A percentile compares a stretch with the other conserved stretches of the same genome.
phyloP scores from a whole-genome alignment of 2,329 filamentous ascomycete genomes.

The Dothideomycetes sp. region DNA sequence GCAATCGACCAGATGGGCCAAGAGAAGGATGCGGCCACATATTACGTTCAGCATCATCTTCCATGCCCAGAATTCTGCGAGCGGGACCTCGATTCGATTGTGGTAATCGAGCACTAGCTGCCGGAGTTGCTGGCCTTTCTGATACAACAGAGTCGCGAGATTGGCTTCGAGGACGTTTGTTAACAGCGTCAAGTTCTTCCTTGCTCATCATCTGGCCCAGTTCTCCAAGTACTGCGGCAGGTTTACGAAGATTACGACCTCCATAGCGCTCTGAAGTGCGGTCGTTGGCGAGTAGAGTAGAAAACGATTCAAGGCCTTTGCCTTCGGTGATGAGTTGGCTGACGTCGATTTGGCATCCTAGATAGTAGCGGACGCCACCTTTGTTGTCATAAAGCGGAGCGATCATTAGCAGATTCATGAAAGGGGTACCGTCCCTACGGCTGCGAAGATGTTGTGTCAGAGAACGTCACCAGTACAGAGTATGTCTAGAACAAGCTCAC shows the following conservation, averaged over 20 bases:
- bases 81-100: too few species aligned
- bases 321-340: constrained; percentile 29
- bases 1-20: constrained; percentile 27
- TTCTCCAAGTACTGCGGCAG: constrained; percentile 22
- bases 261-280: constrained; percentile 22
- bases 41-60: constrained; percentile 20
- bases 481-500: constrained; percentile 6
- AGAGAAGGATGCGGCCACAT: constrained; percentile 25
- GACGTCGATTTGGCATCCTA: constrained; percentile 33
- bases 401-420: constrained; percentile 33
- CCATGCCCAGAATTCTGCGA: constrained; percentile 25
- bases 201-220: constrained; percentile 24
- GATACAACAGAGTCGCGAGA: constrained; percentile 15
- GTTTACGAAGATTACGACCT: constrained; percentile 17
- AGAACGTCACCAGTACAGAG: not conserved
- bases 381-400: constrained; percentile 35
- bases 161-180: constrained; percentile 16
- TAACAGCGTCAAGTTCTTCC: constrained; percentile 26
- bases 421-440: constrained; percentile 31
- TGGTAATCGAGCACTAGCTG: too few species aligned
- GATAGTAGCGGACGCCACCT: constrained; percentile 31
- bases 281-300: constrained; percentile 26
- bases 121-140: too few species aligned
- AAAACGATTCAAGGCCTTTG: constrained; percentile 29
- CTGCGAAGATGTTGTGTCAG: constrained; percentile 3